Percentiles rank a stretch among this genome's conserved stretches.
phyloP scores from a whole-genome alignment of 768 basidiomycete species.

The Trametes meyenii region DNA sequence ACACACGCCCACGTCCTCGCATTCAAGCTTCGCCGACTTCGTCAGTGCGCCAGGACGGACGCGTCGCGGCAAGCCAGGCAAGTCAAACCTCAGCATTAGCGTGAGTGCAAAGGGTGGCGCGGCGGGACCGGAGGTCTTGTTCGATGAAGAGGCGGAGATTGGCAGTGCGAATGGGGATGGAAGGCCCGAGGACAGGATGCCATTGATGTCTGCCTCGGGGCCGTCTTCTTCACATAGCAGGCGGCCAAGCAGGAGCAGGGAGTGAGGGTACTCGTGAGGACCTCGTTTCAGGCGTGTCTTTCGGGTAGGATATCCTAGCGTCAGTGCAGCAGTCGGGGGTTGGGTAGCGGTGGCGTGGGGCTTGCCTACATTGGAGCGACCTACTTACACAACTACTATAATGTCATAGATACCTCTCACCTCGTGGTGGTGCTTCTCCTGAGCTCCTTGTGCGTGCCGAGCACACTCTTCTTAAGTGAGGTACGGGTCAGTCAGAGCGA shows the following conservation, averaged over 20 bases:
- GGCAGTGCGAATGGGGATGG: slow-evolving; percentile 29
- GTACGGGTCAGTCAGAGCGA: neutral
- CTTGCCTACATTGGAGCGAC: neutral
- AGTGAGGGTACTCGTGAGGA: neutral
- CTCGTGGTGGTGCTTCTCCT: neutral
- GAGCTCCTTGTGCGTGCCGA: neutral
- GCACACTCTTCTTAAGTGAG: neutral
- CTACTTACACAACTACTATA: slow-evolving; percentile 1
- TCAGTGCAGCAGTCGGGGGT: neutral
- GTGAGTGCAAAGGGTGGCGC: slow-evolving; percentile 23
- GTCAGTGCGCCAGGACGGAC: slow-evolving; percentile 51
- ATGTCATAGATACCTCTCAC: slow-evolving; percentile 8
- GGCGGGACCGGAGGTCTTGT: slow-evolving; percentile 45
- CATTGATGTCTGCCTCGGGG: slow-evolving; percentile 26
- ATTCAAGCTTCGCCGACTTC: slow-evolving; percentile 66
- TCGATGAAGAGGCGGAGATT: slow-evolving; percentile 65
- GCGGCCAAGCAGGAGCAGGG: slow-evolving; percentile 23
- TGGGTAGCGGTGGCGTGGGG: neutral
- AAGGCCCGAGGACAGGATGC: slow-evolving; percentile 30
- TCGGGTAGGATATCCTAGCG: neutral
- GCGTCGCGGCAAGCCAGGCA: slow-evolving; percentile 28
- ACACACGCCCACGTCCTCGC: slow-evolving; percentile 36
- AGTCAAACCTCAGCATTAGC: slow-evolving; percentile 26
- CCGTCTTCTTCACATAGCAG: slow-evolving; percentile 19
- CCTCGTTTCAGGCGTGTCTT: neutral